Conservation (phyloP, 345 rosid genomes). For the Brassica carinata region DNA sequence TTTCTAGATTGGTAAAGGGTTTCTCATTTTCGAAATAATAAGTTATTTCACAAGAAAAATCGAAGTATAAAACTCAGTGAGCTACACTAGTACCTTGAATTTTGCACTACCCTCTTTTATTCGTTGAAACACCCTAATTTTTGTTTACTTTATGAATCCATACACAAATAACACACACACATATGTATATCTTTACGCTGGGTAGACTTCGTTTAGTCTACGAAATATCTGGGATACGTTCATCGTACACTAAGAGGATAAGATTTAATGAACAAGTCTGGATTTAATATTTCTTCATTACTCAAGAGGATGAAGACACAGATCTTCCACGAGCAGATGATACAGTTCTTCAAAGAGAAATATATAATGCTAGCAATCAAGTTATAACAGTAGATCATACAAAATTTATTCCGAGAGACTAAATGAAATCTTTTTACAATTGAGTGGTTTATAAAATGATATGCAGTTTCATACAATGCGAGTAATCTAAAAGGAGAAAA, state of each 20-base stretch:
- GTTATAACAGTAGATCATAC: not conserved
- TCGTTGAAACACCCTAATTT: too few relatives aligned
- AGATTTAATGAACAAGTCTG: not conserved
- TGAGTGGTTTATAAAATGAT: not conserved
- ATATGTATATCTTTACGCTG: not conserved
- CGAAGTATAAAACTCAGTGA: not conserved
- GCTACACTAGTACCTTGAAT: not conserved
- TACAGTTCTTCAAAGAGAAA: not conserved
- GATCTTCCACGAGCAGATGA: not conserved
- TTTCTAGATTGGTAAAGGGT: not conserved
- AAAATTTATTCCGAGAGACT: not conserved
- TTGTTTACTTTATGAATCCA: too few relatives aligned
- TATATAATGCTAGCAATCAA: not conserved
- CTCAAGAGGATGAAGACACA: not conserved
- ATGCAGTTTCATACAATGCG: constrained; percentile 4
- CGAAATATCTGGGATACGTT: not conserved
- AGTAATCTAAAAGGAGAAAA: not conserved
- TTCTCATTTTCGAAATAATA: not conserved
- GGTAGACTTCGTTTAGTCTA: constrained; percentile 5
- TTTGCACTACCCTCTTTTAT: too few relatives aligned
- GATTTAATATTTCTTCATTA: not conserved
- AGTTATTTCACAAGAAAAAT: not conserved
- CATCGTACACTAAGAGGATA: not conserved
- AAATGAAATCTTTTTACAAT: not conserved
- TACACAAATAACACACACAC: not conserved